A percentile compares a stretch with the other conserved stretches of the same genome.
phyloP scores from a whole-genome alignment of 306 rosid genomes.

The Cyamopsis tetragonoloba region DNA sequence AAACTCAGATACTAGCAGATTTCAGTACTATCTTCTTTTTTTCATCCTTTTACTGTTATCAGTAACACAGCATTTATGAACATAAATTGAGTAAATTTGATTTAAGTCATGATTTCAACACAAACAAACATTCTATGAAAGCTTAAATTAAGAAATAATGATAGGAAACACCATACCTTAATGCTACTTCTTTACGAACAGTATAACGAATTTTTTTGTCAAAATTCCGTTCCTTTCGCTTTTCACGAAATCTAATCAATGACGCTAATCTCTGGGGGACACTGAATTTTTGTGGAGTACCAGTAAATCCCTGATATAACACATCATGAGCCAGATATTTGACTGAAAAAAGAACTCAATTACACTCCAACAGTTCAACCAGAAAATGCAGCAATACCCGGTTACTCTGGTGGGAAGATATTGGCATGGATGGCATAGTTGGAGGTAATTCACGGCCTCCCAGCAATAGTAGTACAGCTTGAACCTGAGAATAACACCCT shows the following conservation, averaged over 20 bases:
- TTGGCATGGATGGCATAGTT: slow-evolving; percentile 37
- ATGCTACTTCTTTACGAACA: slow-evolving; percentile 79
- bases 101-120: neutral
- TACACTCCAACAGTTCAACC: slow-evolving; percentile 26
- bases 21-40: neutral
- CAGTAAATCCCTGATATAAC: slow-evolving; percentile 54
- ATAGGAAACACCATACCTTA: slow-evolving; percentile 49
- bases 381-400: slow-evolving; percentile 43
- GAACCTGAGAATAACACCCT: slow-evolving; percentile 56
- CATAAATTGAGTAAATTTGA: neutral
- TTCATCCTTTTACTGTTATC: neutral
- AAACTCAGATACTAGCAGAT: slow-evolving; percentile 1
- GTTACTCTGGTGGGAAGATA: slow-evolving; percentile 37
- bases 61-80: neutral
- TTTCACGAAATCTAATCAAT: slow-evolving; percentile 76
- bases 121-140: neutral
- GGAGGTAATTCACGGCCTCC: slow-evolving; percentile 70
- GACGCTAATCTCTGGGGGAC: slow-evolving; percentile 75
- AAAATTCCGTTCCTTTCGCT: slow-evolving; percentile 72
- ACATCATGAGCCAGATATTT: slow-evolving; percentile 40
- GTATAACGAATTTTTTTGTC: slow-evolving; percentile 81
- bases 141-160: slow-evolving; percentile 13
- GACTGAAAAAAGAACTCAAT: slow-evolving; percentile 29
- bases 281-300: slow-evolving; percentile 50
- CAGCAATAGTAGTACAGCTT: slow-evolving; percentile 62